A percentile compares a stretch with the other conserved stretches of the same genome.
Conservation (phyloP, 2,329 filamentous ascomycete genomes). For the Leptographium lundbergii region DNA sequence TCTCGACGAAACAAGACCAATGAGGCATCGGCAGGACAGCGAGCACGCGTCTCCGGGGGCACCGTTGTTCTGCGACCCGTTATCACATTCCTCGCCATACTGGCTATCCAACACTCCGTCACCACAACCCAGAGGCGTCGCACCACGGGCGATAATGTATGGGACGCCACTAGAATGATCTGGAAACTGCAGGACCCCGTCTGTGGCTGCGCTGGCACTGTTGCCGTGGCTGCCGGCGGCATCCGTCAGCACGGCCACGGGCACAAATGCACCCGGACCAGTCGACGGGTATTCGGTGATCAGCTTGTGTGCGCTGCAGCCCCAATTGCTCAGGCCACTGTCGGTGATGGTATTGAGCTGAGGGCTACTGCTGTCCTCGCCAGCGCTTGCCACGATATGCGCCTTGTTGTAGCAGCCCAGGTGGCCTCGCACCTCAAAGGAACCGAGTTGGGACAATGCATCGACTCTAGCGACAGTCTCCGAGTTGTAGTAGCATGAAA, state of each 20-base stretch:
- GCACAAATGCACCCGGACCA: constrained; percentile 22
- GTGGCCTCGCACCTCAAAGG: constrained; percentile 25
- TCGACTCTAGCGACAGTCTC: constrained; percentile 12
- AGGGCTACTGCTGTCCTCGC: not conserved
- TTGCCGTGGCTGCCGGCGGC: not conserved
- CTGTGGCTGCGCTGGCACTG: constrained; percentile 13
- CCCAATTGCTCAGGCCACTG: constrained; percentile 26
- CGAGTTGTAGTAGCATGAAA: constrained; percentile 29
- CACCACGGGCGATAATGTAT: constrained; percentile 29
- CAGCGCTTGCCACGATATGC: constrained; percentile 25
- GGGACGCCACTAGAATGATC: constrained; percentile 25
- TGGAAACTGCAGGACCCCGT: constrained; percentile 22
- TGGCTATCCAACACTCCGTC: constrained; percentile 21
- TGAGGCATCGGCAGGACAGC: constrained; percentile 24
- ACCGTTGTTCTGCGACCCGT: constrained; percentile 23
- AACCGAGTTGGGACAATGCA: constrained; percentile 22
- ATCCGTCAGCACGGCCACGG: constrained; percentile 26
- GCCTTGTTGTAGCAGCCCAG: constrained; percentile 26
- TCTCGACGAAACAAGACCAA: constrained; percentile 14
- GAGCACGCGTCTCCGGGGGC: constrained; percentile 23
- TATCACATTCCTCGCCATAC: constrained; percentile 28
- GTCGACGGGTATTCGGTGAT: constrained; percentile 24
- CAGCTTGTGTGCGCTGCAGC: constrained; percentile 28
- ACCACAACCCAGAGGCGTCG: constrained; percentile 26
- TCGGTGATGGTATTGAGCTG: constrained; percentile 19